Conservation (phyloP, 2,329 filamentous ascomycete genomes). For the Pseudonectria buxi region DNA sequence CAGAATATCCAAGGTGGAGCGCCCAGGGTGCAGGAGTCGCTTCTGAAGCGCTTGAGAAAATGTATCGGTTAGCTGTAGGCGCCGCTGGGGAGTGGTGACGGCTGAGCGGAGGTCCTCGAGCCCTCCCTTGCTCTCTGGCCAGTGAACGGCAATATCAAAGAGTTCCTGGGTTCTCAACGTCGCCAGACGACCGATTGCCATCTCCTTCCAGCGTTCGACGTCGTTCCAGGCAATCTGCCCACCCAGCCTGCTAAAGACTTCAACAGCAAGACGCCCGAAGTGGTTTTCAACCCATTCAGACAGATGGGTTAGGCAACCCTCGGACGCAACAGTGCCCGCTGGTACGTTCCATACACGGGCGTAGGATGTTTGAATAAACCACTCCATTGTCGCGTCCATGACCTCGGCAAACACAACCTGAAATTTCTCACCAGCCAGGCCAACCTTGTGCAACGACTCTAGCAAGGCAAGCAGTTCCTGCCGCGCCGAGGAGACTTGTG, state of each 20-base stretch:
- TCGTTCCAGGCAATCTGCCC: conserved; percentile 45
- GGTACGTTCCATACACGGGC: conserved; percentile 51
- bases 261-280: conserved; percentile 57
- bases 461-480: conserved; percentile 50
- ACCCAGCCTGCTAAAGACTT: conserved; percentile 48
- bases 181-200: conserved; percentile 62
- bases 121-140: conserved; percentile 65
- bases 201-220: conserved; percentile 63
- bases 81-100: conserved; percentile 60
- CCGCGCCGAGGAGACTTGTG: conserved; percentile 33
- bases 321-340: conserved; percentile 28
- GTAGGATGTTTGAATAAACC: conserved; percentile 56
- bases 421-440: conserved; percentile 61
- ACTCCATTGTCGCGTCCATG: conserved; percentile 58
- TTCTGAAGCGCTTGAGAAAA: conserved; percentile 61
- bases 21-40: conserved; percentile 66
- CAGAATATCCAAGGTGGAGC: conserved; percentile 69
- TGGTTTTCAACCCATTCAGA: conserved; percentile 61
- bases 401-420: conserved; percentile 66
- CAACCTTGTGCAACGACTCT: conserved; percentile 55
- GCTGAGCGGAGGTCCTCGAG: conserved; percentile 68
- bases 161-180: conserved; percentile 63
- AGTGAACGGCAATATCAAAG: conserved; percentile 72
- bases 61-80: conserved; percentile 61
- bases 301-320: conserved; percentile 53